Evolutionary conservation across 2,329 filamentous ascomycete species (phyloP).

Genomic region (Fusarium lyarnte): DNA sequence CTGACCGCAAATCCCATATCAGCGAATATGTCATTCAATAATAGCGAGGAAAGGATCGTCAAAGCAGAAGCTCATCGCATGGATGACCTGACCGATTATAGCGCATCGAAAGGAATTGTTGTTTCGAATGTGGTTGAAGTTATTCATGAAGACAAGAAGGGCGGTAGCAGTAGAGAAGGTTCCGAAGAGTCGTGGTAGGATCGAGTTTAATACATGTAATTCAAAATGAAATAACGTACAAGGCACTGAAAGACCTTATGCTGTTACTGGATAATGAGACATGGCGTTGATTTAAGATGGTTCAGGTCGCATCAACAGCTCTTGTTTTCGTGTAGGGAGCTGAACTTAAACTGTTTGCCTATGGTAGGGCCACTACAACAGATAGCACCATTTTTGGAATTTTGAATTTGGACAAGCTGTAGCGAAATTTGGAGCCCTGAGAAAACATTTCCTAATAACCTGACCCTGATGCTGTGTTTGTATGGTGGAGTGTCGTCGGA

Average conservation of each 20-base stretch:
- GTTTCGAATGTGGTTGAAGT: conserved; percentile 55
- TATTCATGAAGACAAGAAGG: conserved; percentile 35
- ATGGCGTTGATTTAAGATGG: too few species aligned
- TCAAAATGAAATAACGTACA: neutral
- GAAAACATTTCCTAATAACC: rapidly evolving
- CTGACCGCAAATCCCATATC: conserved; percentile 49
- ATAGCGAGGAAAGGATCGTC: conserved; percentile 53
- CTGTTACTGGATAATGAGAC: too few species aligned
- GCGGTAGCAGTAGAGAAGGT: neutral
- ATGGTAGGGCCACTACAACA: too few species aligned
- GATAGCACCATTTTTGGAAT: neutral
- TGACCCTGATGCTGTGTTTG: neutral
- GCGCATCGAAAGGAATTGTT: conserved; percentile 47
- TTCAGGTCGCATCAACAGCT: neutral
- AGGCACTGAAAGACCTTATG: too few species aligned
- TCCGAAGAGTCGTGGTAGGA: conserved; percentile 25
- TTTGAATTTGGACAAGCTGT: rapidly evolving
- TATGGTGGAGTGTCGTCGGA: neutral
- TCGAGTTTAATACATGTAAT: rapidly evolving
- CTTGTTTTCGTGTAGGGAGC: neutral
- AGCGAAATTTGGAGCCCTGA: neutral
- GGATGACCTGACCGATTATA: conserved; percentile 21
- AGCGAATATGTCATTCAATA: conserved; percentile 51
- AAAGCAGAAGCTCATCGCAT: conserved; percentile 53
- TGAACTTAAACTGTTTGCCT: neutral